phyloP scores from a whole-genome alignment of 23 red algal genomes.

The Agarophyton chilense region DNA sequence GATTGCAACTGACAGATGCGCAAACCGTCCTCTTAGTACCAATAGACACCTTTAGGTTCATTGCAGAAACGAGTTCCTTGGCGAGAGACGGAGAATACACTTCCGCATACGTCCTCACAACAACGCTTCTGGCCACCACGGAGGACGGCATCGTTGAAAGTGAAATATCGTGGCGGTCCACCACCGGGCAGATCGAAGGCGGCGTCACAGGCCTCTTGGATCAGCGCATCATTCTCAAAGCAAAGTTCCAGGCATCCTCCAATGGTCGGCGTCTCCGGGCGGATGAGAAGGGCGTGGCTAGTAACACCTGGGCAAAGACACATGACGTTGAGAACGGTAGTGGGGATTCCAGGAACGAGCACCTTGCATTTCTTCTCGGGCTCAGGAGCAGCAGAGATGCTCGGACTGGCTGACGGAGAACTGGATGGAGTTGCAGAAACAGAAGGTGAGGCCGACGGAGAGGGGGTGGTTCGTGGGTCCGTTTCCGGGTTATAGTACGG shows the following conservation, averaged over 20 bases:
- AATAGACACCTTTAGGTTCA: background rate
- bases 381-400: background rate
- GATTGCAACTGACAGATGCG: background rate
- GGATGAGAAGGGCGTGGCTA: conserved; percentile 10
- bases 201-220: conserved; percentile 19
- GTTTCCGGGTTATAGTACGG: background rate
- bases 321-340: background rate
- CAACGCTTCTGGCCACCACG: conserved; percentile 11
- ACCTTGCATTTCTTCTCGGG: conserved; percentile 12
- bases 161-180: conserved; percentile 24
- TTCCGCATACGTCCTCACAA: conserved; percentile 25
- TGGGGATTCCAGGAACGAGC: conserved; percentile 1
- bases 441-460: background rate
- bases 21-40: background rate
- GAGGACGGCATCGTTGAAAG: conserved; percentile 28
- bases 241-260: conserved; percentile 15
- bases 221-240: conserved; percentile 11
- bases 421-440: background rate
- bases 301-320: conserved; percentile 14
- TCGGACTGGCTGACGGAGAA: background rate
- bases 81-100: conserved; percentile 15
- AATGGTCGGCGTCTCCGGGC: conserved; percentile 19
- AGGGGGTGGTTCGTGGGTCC: background rate
- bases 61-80: conserved; percentile 13
- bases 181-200: conserved; percentile 11